Conservation (phyloP, 768 basidiomycete species). For the Russula brevipes region DNA sequence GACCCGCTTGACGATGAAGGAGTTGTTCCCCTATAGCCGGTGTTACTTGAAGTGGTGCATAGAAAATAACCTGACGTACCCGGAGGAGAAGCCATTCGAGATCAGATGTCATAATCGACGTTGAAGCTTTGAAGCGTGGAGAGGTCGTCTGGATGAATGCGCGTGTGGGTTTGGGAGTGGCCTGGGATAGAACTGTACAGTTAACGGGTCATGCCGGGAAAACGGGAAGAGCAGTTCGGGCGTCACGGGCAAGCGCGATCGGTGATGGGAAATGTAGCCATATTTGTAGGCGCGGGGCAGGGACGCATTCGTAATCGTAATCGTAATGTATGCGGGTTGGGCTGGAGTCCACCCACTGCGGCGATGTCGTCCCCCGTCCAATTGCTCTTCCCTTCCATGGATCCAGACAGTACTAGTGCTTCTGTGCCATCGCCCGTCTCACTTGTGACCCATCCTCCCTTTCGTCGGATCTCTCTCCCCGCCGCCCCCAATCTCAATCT, state of each 20-base stretch:
- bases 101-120: slow-evolving; percentile 50
- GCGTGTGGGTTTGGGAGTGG: neutral
- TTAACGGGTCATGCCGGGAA: slow-evolving; percentile 8
- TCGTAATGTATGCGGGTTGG: neutral
- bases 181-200: slow-evolving; percentile 16
- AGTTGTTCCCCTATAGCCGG: slow-evolving; percentile 63
- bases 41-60: slow-evolving; percentile 2
- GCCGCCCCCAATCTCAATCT: slow-evolving; percentile 39
- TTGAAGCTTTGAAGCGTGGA: neutral
- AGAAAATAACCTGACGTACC: slow-evolving; percentile 42
- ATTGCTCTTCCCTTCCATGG: slow-evolving; percentile 23
- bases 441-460: slow-evolving; percentile 45
- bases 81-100: slow-evolving; percentile 93
- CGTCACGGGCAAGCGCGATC: neutral
- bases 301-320: too few relatives aligned
- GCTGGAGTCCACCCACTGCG: neutral
- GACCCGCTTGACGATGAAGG: slow-evolving; percentile 77
- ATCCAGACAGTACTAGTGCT: neutral
- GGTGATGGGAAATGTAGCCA: too few relatives aligned
- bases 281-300: too few relatives aligned
- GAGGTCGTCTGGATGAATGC: neutral
- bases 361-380: slow-evolving; percentile 2
- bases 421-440: slow-evolving; percentile 6
- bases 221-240: neutral
- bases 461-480: slow-evolving; percentile 43